phyloP scores from a whole-genome alignment of 345 rosid species.

The Cardamine chenopodiifolia region DNA sequence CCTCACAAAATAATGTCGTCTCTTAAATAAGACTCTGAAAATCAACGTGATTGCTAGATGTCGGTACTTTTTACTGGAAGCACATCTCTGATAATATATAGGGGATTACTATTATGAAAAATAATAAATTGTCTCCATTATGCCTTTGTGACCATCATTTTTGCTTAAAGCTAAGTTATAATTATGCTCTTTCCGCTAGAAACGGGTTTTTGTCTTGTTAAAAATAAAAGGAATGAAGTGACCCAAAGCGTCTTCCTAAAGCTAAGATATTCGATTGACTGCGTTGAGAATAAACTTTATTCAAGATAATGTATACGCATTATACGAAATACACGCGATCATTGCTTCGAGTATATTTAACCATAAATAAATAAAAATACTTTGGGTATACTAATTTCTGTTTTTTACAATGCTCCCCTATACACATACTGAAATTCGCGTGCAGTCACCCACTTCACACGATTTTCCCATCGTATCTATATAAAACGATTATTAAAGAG shows the following conservation, averaged over 20 bases:
- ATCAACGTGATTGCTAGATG: neutral
- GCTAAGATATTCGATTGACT: conserved; percentile 36
- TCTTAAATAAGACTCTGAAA: neutral
- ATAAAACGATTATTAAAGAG: neutral
- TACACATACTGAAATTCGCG: neutral
- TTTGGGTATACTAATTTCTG: neutral
- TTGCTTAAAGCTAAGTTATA: conserved; percentile 42
- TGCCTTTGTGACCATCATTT: conserved; percentile 38
- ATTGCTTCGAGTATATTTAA: neutral
- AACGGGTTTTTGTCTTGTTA: conserved; percentile 43
- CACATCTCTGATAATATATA: neutral
- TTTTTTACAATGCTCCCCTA: neutral
- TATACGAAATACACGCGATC: neutral
- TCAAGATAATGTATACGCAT: conserved; percentile 1
- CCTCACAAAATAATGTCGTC: neutral
- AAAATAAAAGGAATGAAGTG: conserved; percentile 38
- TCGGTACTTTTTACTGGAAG: neutral
- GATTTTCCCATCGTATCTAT: conserved; percentile 4
- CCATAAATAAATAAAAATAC: neutral
- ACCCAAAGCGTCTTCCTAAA: conserved; percentile 46
- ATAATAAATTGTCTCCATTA: conserved; percentile 8
- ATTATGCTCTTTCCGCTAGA: conserved; percentile 45
- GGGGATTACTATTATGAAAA: conserved; percentile 16
- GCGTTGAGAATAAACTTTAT: conserved; percentile 28
- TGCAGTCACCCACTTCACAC: conserved; percentile 20